Percentiles rank a stretch among this genome's conserved stretches.
Conservation (phyloP, 2,329 filamentous ascomycete genomes). For the Colletotrichum kahawae region DNA sequence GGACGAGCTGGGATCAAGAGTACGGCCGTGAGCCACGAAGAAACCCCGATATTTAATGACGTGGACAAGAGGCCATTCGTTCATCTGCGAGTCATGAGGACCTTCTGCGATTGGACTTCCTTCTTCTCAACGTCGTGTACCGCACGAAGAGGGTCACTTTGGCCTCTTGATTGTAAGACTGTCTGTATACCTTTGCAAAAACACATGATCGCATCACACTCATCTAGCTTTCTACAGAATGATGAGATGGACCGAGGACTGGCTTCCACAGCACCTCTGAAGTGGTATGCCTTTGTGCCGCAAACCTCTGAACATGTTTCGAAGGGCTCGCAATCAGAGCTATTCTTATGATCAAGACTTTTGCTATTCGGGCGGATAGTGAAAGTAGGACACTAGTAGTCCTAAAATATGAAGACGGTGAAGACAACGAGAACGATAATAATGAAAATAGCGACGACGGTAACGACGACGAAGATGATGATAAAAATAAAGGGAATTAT, state of each 20-base stretch:
- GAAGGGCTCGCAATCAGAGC: background rate
- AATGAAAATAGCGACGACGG: too few species aligned
- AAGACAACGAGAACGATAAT: too few species aligned
- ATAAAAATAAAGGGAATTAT: too few species aligned
- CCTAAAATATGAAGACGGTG: too few species aligned
- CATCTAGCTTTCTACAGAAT: background rate
- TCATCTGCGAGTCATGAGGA: background rate
- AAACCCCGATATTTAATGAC: background rate
- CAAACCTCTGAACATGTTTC: background rate
- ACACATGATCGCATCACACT: background rate
- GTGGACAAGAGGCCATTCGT: background rate
- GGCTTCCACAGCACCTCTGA: background rate
- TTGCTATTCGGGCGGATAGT: too few species aligned
- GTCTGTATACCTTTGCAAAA: background rate
- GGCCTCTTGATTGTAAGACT: background rate
- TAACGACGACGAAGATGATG: too few species aligned
- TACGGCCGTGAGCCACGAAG: background rate
- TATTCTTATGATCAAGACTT: background rate
- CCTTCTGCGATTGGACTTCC: background rate
- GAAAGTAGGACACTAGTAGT: too few species aligned
- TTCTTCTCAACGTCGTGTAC: background rate
- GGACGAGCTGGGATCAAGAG: background rate
- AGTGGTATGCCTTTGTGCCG: background rate
- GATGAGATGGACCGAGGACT: background rate
- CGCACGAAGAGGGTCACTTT: background rate